These are phyloP conservation scores for Saccharomycopsis fermentans DNA, from an alignment of 805 yeast genomes.

Conservation along the genomic window DNA sequence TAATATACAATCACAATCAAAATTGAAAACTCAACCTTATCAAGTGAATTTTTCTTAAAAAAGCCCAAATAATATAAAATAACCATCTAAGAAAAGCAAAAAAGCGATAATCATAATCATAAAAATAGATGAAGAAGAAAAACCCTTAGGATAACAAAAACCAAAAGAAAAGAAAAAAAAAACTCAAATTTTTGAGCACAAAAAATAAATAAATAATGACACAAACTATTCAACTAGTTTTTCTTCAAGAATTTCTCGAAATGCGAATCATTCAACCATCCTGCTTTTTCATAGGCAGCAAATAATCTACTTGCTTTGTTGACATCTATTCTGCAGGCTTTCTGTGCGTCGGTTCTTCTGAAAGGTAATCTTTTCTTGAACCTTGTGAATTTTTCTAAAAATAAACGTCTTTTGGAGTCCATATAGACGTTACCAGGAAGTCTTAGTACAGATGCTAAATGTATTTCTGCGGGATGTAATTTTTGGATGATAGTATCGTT, in stretches of 20 bases:
- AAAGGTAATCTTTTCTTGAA: slow-evolving; percentile 63
- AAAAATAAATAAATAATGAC: background rate
- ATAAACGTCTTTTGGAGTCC: slow-evolving; percentile 73
- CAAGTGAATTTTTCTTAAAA: background rate
- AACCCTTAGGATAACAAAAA: too few species aligned
- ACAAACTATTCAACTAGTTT: background rate
- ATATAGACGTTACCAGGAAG: slow-evolving; percentile 79
- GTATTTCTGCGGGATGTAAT: slow-evolving; percentile 86
- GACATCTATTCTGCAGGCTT: slow-evolving; percentile 94
- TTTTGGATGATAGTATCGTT: slow-evolving; percentile 61
- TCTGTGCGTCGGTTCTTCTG: slow-evolving; percentile 95
- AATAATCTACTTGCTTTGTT: slow-evolving; percentile 88
- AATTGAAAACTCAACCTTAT: background rate
- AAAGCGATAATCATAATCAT: background rate
- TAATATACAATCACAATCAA: background rate
- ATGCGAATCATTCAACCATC: slow-evolving; percentile 77
- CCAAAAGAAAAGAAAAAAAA: background rate
- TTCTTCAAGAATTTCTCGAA: slow-evolving; percentile 36
- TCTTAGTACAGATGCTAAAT: slow-evolving; percentile 79
- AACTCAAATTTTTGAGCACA: background rate
- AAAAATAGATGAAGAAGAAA: background rate
- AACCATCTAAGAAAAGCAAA: background rate
- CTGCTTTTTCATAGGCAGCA: slow-evolving; percentile 84
- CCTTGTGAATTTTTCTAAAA: slow-evolving; percentile 80
- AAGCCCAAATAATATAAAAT: background rate